Evolutionary conservation across 2,329 filamentous ascomycete species (phyloP).

Genomic region (Tolypocladium album): DNA sequence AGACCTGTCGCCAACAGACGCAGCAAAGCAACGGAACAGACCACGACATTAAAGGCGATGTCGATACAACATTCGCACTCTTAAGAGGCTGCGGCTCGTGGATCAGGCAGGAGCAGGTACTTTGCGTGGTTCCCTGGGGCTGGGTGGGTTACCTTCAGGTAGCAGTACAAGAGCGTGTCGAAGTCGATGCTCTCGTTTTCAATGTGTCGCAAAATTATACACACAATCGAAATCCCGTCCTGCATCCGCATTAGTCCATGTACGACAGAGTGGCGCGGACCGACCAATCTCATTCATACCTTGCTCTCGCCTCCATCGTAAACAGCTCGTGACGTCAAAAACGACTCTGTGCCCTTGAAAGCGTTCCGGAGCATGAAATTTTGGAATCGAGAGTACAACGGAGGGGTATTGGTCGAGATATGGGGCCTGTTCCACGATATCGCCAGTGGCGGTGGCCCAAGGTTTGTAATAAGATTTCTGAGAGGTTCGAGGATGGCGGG

Average conservation of each 20-base stretch:
- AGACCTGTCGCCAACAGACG: too few relatives aligned
- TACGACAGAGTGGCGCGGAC: neutral
- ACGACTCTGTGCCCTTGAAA: conserved; percentile 53
- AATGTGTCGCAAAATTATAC: conserved; percentile 57
- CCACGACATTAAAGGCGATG: neutral
- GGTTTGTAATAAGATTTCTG: conserved; percentile 51
- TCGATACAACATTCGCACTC: neutral
- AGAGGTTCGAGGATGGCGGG: conserved; percentile 50
- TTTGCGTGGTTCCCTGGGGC: neutral
- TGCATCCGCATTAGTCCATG: conserved; percentile 12
- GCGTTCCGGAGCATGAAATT: conserved; percentile 64
- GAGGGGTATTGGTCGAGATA: conserved; percentile 52
- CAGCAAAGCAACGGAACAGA: neutral
- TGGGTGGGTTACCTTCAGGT: conserved; percentile 44
- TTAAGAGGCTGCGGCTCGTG: neutral
- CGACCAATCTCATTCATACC: conserved; percentile 22
- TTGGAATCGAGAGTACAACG: conserved; percentile 57
- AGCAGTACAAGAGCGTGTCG: conserved; percentile 56
- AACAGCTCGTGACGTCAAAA: conserved; percentile 52
- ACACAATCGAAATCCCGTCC: conserved; percentile 59
- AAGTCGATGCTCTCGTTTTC: conserved; percentile 55
- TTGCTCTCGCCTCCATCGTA: conserved; percentile 64
- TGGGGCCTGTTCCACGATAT: conserved; percentile 60
- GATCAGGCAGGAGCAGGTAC: neutral
- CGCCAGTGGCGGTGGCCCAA: conserved; percentile 56